phyloP scores from a whole-genome alignment of 805 yeast genomes.

The Lipomyces anomalus region DNA sequence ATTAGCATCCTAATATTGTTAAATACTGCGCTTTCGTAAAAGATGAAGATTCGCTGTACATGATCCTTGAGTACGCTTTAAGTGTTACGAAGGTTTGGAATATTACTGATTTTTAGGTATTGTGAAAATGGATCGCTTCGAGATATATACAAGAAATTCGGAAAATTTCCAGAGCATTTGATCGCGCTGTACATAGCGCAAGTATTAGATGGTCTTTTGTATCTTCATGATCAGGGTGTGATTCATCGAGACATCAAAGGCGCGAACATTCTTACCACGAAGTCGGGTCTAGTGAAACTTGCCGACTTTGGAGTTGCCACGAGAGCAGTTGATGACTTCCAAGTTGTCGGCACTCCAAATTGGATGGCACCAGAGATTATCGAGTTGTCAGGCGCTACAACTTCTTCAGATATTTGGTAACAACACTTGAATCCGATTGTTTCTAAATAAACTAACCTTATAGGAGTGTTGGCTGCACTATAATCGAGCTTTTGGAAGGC shows the following conservation, averaged over 20 bases:
- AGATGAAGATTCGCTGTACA: slow-evolving; percentile 46
- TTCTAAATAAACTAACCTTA: not conserved
- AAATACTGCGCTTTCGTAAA: slow-evolving; percentile 64
- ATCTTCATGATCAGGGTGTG: slow-evolving; percentile 65
- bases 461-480: slow-evolving; percentile 87
- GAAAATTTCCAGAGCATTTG: slow-evolving; percentile 51
- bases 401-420: slow-evolving; percentile 65
- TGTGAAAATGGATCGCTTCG: slow-evolving; percentile 63
- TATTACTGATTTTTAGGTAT: slow-evolving; percentile 22
- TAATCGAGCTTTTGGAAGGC: slow-evolving; percentile 78
- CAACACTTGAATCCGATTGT: not conserved
- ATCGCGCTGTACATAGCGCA: slow-evolving; percentile 47
- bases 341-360: slow-evolving; percentile 77
- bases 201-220: slow-evolving; percentile 55
- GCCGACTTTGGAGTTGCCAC: slow-evolving; percentile 80
- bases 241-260: slow-evolving; percentile 76
- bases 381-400: slow-evolving; percentile 73
- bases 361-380: slow-evolving; percentile 99
- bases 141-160: slow-evolving; percentile 46
- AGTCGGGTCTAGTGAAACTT: slow-evolving; percentile 57
- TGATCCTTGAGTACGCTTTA: slow-evolving; percentile 50
- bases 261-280: slow-evolving; percentile 60
- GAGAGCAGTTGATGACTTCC: slow-evolving; percentile 21
- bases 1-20: slow-evolving; percentile 55
- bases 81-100: slow-evolving; percentile 23